Evolutionary conservation across 192 early-diverging fungal species (phyloP).

Genomic region (Entomortierella parvispora): DNA sequence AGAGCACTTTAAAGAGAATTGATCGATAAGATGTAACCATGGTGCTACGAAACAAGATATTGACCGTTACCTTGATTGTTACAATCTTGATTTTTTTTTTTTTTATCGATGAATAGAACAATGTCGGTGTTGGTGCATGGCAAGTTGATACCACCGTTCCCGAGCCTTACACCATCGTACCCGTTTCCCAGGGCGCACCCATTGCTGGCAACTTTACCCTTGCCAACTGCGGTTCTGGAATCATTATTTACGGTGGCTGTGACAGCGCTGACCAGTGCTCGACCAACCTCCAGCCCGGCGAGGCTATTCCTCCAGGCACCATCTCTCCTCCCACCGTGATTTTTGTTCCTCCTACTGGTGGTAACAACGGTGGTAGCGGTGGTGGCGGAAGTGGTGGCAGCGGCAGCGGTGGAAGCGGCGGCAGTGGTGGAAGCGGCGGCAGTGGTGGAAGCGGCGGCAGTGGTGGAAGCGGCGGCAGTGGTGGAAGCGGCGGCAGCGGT

Average conservation of each 20-base stretch:
- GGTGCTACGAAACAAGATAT: too few species aligned
- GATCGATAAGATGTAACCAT: too few species aligned
- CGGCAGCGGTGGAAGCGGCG: not conserved
- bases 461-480: not conserved
- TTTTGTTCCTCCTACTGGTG: slow-evolving; percentile 18
- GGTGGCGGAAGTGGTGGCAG: slow-evolving; percentile 9
- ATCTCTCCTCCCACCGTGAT: slow-evolving; percentile 27
- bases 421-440: not conserved
- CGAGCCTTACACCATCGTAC: slow-evolving; percentile 34
- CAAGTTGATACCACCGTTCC: slow-evolving; percentile 19
- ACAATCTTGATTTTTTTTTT: not conserved
- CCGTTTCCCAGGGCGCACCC: slow-evolving; percentile 37
- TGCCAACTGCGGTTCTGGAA: slow-evolving; percentile 40
- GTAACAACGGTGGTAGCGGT: slow-evolving; percentile 13
- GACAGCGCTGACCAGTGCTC: slow-evolving; percentile 19
- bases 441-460: not conserved
- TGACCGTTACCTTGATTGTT: not conserved
- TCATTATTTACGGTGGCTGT: slow-evolving; percentile 42
- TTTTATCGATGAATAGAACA: slow-evolving; percentile 31
- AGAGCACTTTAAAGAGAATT: too few species aligned
- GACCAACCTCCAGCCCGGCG: slow-evolving; percentile 38
- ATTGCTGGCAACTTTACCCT: slow-evolving; percentile 23
- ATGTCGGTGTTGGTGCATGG: slow-evolving; percentile 46
- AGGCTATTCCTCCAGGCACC: slow-evolving; percentile 22
- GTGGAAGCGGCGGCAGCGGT: not conserved